phyloP scores from a whole-genome alignment of 2,329 filamentous ascomycete species.

The Calonectria crousiana region DNA sequence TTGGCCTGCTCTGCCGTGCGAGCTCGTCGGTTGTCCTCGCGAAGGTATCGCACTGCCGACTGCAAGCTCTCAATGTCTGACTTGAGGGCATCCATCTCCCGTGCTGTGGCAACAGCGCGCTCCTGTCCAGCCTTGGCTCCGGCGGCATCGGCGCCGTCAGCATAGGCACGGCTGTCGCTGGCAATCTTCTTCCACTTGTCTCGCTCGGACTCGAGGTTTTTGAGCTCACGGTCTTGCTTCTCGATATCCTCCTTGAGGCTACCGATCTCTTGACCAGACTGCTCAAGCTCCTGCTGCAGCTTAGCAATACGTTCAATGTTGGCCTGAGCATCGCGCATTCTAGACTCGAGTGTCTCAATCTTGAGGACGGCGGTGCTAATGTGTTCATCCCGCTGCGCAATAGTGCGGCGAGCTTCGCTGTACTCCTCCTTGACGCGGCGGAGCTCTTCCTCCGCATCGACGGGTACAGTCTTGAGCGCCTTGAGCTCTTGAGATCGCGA shows the following conservation, averaged over 20 bases:
- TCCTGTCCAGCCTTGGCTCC: conserved; percentile 71
- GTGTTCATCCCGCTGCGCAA: conserved; percentile 82
- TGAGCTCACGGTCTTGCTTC: conserved; percentile 75
- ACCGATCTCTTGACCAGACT: conserved; percentile 62
- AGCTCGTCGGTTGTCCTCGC: conserved; percentile 74
- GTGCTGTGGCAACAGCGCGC: conserved; percentile 75
- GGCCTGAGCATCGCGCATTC: conserved; percentile 85
- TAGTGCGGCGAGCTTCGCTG: conserved; percentile 78
- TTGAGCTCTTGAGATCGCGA: conserved; percentile 85
- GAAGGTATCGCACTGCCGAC: conserved; percentile 74
- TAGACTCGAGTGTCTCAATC: conserved; percentile 90
- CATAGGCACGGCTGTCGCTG: conserved; percentile 69
- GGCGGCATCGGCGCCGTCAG: conserved; percentile 63
- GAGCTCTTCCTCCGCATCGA: conserved; percentile 89
- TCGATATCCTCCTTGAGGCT: conserved; percentile 74
- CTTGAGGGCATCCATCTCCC: conserved; percentile 79
- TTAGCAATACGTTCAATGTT: conserved; percentile 78
- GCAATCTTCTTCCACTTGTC: conserved; percentile 80
- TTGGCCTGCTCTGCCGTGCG: conserved; percentile 67
- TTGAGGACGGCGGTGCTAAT: conserved; percentile 91
- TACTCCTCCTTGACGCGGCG: conserved; percentile 84
- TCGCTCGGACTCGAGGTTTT: conserved; percentile 72
- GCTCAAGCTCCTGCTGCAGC: conserved; percentile 71
- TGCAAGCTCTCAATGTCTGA: conserved; percentile 75
- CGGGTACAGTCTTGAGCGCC: conserved; percentile 81